Evolutionary conservation across 257 asterid species (phyloP).

Genomic region (Nicotiana undulata): DNA sequence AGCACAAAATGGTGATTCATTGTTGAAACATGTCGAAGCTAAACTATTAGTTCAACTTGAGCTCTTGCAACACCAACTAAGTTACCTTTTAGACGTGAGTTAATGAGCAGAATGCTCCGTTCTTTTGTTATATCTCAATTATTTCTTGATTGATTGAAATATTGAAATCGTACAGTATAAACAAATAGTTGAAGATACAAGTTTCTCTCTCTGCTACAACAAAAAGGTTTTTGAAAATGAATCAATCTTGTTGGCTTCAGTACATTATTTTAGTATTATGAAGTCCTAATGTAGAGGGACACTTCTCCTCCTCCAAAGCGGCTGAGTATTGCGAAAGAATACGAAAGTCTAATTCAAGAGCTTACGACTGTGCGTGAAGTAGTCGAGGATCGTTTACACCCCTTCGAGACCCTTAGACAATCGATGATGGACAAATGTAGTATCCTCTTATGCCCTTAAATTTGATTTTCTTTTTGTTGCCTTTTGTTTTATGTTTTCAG

Average conservation of each 20-base stretch:
- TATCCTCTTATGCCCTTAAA: too few relatives aligned
- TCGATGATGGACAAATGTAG: neutral
- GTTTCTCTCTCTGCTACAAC: neutral
- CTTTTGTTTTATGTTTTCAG: too few relatives aligned
- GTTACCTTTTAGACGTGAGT: conserved; percentile 45
- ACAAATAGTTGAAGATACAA: neutral
- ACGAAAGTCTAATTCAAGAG: too few relatives aligned
- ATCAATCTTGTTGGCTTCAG: neutral
- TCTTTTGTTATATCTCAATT: neutral
- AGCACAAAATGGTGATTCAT: conserved; percentile 58
- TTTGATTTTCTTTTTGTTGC: too few relatives aligned
- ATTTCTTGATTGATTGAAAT: neutral
- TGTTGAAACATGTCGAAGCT: conserved; percentile 52
- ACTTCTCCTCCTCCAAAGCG: too few relatives aligned
- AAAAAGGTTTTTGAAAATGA: neutral
- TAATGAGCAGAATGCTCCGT: neutral
- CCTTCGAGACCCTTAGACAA: neutral
- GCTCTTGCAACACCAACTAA: conserved; percentile 60
- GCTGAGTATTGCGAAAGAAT: too few relatives aligned
- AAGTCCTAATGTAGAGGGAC: too few relatives aligned
- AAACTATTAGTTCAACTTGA: conserved; percentile 77
- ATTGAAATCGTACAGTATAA: neutral
- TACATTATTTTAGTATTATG: neutral
- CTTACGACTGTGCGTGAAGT: too few relatives aligned
- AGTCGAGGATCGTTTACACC: too few relatives aligned